phyloP scores from a whole-genome alignment of 805 yeast genomes.

The Barnettozyma botsteinii region DNA sequence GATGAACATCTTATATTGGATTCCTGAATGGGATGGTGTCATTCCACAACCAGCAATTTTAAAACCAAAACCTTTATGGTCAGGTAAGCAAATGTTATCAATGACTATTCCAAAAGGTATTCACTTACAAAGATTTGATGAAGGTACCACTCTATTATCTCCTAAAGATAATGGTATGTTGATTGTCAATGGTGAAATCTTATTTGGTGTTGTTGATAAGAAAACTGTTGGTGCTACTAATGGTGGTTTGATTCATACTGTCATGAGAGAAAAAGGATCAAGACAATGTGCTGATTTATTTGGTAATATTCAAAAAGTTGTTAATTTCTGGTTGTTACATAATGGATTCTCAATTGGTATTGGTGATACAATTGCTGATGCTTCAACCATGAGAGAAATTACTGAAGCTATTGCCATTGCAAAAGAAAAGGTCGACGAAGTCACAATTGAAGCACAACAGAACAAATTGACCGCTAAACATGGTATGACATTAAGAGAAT shows the following conservation, averaged over 20 bases:
- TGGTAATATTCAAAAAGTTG: conserved; percentile 90
- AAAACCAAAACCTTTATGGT: conserved; percentile 95
- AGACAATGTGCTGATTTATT: conserved; percentile 82
- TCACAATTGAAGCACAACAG: conserved; percentile 86
- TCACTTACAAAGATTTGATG: conserved; percentile 90
- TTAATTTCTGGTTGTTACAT: conserved; percentile 93
- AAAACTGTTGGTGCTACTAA: conserved; percentile 98
- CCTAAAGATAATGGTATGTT: conserved; percentile 96
- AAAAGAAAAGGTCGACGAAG: conserved; percentile 89
- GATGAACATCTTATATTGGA: conserved; percentile 95
- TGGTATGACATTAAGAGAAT: conserved; percentile 98
- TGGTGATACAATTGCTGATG: conserved; percentile 99
- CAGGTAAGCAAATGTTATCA: conserved; percentile 92
- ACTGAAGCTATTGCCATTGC: conserved; percentile 92
- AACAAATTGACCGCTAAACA: conserved; percentile 91
- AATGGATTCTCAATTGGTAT: conserved; percentile 98
- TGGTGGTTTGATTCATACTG: conserved; percentile 96
- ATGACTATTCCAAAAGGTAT: conserved; percentile 95
- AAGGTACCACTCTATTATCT: conserved; percentile 71
- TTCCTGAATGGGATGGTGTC: conserved; percentile 98
- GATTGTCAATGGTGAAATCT: conserved; percentile 89
- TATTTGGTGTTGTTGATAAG: conserved; percentile 97
- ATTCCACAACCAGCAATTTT: conserved; percentile 92
- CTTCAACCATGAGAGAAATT: conserved; percentile 89
- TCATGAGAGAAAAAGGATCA: conserved; percentile 97